A percentile compares a stretch with the other conserved stretches of the same genome.
Evolutionary conservation across 768 basidiomycete genomes (phyloP).

Genomic region (Rhizopogon vesiculosus): DNA sequence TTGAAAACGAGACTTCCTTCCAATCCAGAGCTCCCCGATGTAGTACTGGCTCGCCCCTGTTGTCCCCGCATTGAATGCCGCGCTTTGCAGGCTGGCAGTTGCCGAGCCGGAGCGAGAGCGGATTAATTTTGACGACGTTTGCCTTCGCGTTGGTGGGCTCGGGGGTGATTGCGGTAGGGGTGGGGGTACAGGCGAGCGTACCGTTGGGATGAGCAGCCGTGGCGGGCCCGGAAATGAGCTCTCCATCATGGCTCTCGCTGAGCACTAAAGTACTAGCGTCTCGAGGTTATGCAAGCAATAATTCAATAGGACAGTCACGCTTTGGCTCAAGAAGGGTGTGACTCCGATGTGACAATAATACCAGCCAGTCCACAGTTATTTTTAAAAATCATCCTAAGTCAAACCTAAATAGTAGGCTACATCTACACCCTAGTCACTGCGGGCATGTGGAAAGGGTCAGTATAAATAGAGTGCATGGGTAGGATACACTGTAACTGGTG

Average conservation of each 20-base stretch:
- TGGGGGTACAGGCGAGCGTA: constrained; percentile 17
- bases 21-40: constrained; percentile 40
- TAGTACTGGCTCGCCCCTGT: constrained; percentile 8
- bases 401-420: neutral
- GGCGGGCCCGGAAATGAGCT: constrained; percentile 4
- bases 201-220: constrained; percentile 29
- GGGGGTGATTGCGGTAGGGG: constrained; percentile 7
- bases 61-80: constrained; percentile 4
- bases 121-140: constrained; percentile 20
- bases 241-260: neutral
- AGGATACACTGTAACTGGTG: neutral
- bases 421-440: neutral
- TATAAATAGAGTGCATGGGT: neutral
- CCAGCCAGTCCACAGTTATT: too few relatives aligned
- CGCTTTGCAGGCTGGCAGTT: constrained; percentile 14
- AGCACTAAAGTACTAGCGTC: neutral
- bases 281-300: neutral
- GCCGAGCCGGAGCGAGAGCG: constrained; percentile 30
- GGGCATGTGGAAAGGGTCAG: too few relatives aligned
- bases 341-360: neutral
- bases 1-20: constrained; percentile 42
- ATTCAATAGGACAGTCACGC: neutral
- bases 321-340: neutral
- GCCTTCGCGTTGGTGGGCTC: constrained; percentile 16
- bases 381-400: neutral